Evolutionary conservation across 164 flowering plant species (phyloP).

Genomic region (Annona squamosa): DNA sequence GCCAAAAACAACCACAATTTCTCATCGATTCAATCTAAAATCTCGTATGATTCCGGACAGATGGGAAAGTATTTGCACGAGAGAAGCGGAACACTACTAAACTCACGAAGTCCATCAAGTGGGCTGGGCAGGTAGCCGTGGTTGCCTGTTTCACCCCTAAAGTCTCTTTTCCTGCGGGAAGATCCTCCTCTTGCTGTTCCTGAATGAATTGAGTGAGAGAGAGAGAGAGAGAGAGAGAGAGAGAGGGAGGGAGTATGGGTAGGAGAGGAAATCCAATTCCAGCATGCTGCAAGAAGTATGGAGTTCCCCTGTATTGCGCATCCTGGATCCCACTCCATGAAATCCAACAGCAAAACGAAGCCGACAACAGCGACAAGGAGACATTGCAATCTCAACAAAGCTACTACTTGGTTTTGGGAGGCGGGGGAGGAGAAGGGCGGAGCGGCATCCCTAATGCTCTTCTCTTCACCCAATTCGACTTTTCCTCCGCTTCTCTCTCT

Average conservation of each 20-base stretch:
- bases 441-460: conserved; percentile 80
- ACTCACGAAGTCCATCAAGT: too few relatives aligned
- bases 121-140: too few relatives aligned
- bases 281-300: conserved; percentile 29
- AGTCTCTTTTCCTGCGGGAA: too few relatives aligned
- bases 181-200: too few relatives aligned
- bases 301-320: conserved; percentile 32
- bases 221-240: neutral
- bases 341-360: conserved; percentile 8
- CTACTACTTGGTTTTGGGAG: conserved; percentile 46
- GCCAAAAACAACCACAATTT: too few relatives aligned
- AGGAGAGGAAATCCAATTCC: conserved; percentile 12
- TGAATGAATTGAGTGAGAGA: too few relatives aligned
- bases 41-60: too few relatives aligned
- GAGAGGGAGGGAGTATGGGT: conserved; percentile 8
- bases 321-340: conserved; percentile 26
- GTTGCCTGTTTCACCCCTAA: too few relatives aligned
- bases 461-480: conserved; percentile 50
- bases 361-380: conserved; percentile 9
- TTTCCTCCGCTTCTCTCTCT: conserved; percentile 52
- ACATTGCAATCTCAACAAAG: conserved; percentile 1
- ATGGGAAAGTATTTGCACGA: too few relatives aligned
- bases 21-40: too few relatives aligned
- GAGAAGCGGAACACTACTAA: too few relatives aligned
- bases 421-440: conserved; percentile 90